These are phyloP conservation scores for Funneliformis caledonium DNA, from an alignment of 371 early-diverging fungal species.

Conservation along the genomic window DNA sequence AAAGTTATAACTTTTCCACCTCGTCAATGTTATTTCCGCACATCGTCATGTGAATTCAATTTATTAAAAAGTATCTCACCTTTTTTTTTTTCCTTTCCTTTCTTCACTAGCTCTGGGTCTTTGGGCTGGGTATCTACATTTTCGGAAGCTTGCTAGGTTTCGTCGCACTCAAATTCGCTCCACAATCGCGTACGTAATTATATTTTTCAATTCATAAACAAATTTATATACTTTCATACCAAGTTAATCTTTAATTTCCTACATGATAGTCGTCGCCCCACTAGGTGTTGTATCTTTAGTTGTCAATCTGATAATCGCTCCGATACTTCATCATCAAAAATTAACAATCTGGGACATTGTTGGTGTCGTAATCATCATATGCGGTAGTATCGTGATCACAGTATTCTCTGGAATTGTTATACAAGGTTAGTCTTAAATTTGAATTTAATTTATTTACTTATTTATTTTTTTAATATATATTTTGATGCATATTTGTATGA, in stretches of 20 bases:
- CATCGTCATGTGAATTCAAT: too few species aligned
- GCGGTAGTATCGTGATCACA: slow-evolving; percentile 79
- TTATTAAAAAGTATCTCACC: background rate
- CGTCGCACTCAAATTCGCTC: slow-evolving; percentile 81
- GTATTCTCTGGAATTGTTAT: slow-evolving; percentile 69
- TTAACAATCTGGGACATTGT: slow-evolving; percentile 63
- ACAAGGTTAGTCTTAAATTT: slow-evolving; percentile 31
- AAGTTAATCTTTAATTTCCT: background rate
- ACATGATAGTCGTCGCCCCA: slow-evolving; percentile 65
- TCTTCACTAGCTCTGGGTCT: slow-evolving; percentile 54
- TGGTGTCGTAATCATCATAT: slow-evolving; percentile 78
- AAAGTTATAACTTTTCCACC: too few species aligned
- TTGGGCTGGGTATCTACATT: slow-evolving; percentile 73
- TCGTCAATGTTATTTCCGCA: too few species aligned
- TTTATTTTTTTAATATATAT: background rate
- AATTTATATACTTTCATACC: background rate
- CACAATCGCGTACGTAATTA: slow-evolving; percentile 63
- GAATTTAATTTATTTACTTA: background rate
- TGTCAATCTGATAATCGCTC: slow-evolving; percentile 84
- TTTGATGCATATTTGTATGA: slow-evolving; percentile 14
- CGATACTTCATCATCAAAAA: slow-evolving; percentile 81
- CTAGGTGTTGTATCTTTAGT: slow-evolving; percentile 83
- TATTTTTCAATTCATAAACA: background rate
- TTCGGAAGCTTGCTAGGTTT: slow-evolving; percentile 80
- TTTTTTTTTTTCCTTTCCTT: background rate